Conservation (phyloP, 2,329 filamentous ascomycete species). For the Penicillium sp. region DNA sequence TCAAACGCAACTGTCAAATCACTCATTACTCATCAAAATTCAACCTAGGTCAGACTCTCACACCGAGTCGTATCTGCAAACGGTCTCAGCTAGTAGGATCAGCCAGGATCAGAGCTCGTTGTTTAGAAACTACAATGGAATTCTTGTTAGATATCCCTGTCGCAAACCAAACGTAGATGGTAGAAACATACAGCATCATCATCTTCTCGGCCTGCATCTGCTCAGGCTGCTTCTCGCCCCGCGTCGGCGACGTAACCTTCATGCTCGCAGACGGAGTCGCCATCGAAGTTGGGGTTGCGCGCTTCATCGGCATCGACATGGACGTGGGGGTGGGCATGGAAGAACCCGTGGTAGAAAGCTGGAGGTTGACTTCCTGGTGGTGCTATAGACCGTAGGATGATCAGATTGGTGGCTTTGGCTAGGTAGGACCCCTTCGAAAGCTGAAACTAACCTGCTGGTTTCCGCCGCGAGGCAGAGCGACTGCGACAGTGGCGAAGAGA, state of each 20-base stretch:
- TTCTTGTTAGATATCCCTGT: not conserved
- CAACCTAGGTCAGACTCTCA: too few relatives aligned
- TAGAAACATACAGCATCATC: constrained; percentile 13
- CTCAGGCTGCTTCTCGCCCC: not conserved
- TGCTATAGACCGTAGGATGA: not conserved
- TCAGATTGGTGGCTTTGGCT: not conserved
- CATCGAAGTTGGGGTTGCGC: not conserved
- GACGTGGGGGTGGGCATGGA: constrained; percentile 7
- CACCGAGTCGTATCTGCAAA: not conserved
- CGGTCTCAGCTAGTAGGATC: not conserved
- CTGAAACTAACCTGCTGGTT: constrained; percentile 2
- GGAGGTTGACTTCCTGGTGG: constrained; percentile 3
- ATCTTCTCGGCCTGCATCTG: constrained; percentile 4
- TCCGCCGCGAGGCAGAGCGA: constrained; percentile 11
- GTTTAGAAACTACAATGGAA: not conserved
- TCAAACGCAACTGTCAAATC: not conserved
- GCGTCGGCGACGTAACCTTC: constrained; percentile 2
- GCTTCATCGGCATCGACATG: constrained; percentile 13
- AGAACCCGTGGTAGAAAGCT: not conserved
- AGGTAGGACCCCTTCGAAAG: not conserved
- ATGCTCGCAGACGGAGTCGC: constrained; percentile 5
- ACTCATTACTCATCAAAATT: not conserved
- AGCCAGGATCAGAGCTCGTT: not conserved
- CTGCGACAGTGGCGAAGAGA: constrained; percentile 4
- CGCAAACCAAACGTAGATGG: not conserved